Percentiles rank a stretch among this genome's conserved stretches.
phyloP scores from a whole-genome alignment of 2,329 filamentous ascomycete genomes.

The Curvularia sp. region DNA sequence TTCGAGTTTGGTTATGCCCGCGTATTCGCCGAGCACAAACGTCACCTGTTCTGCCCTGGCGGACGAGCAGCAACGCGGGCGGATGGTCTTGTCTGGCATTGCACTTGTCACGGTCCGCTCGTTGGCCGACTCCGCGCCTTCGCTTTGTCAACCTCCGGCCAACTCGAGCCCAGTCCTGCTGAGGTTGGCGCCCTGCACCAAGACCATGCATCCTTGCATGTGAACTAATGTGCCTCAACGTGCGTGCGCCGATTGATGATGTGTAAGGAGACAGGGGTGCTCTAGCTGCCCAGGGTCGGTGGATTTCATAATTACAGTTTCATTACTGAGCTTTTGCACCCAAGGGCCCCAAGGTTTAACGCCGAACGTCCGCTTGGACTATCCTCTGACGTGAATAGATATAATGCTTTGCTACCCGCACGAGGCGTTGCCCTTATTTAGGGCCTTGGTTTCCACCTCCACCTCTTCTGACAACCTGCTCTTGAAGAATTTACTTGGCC shows the following conservation, averaged over 20 bases:
- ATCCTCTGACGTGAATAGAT: conserved; percentile 49
- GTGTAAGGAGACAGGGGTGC: conserved; percentile 37
- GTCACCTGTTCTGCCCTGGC: conserved; percentile 28
- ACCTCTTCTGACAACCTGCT: conserved; percentile 2
- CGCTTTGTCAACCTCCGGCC: conserved; percentile 43
- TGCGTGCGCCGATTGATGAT: conserved; percentile 43
- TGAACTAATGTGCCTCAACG: conserved; percentile 45
- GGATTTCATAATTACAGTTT: conserved; percentile 41
- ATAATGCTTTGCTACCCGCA: conserved; percentile 49
- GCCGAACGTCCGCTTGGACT: conserved; percentile 48
- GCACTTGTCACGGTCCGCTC: conserved; percentile 36
- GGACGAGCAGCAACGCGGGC: conserved; percentile 14
- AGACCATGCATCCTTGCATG: conserved; percentile 39
- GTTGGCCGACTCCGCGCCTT: conserved; percentile 41
- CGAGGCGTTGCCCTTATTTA: conserved; percentile 39
- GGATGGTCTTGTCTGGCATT: conserved; percentile 9
- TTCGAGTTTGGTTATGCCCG: conserved; percentile 16
- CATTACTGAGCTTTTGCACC: conserved; percentile 36
- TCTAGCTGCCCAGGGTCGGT: conserved; percentile 30
- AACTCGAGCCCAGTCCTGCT: conserved; percentile 43
- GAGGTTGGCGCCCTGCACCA: conserved; percentile 47
- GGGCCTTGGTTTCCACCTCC: conserved; percentile 34
- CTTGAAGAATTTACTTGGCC: conserved; percentile 10
- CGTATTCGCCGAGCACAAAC: conserved; percentile 24
- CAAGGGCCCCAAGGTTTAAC: conserved; percentile 32